Base-by-base conservation (phyloP, 768 basidiomycete genomes). In the Boletales sp. region DNA sequence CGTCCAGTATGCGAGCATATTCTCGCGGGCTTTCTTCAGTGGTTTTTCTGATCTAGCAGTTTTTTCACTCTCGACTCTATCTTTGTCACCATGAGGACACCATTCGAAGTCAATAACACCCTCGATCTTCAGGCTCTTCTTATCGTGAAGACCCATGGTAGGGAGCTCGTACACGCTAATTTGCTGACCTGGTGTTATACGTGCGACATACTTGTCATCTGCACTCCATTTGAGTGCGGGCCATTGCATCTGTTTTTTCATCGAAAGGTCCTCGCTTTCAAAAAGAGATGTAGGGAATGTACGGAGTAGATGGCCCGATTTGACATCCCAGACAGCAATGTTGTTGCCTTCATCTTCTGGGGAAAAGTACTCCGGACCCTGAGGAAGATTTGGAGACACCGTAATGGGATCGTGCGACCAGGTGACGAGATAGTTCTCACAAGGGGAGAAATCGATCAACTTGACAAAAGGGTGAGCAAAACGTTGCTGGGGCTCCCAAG, bases 91-190 rank as follows among this genome's bases (percentile, higher is more conserved):
- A 43, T 84, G 81, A 32, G 97, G 97, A 59, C 91, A 92, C 97
- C 97, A 99, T 71, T 97, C 97, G 67, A 98, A 98, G 71, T 98
- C 95, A 58, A 91, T 77, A 39, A 99, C 94, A 18, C 95, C 95
- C 58, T 98, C 94, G 40, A 98, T 90, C 74, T 97, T 99, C 68
- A 98, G 72, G 59, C 87, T 90, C 74, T 97, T 99, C 74, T 95
- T 97, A 58, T 90, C 94, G 51, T 97, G 82, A 47, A 99, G 76
- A 62, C 84, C 83, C 93, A 99, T 95, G 48, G 82, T 79, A 9
- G 97, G 97, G 49, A 94, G 82, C 69, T 97, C 94, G 68, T 98
- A 92, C 34, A 98, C 87, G 61, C 91, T 92, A 73, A 99, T 98
- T 75, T 92, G 90, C 64, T 89, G 84, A 13, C 92, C 92, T 34